These are phyloP conservation scores for Populus tomentosa DNA, from an alignment of 441 rosid species.

Conservation along the genomic window DNA sequence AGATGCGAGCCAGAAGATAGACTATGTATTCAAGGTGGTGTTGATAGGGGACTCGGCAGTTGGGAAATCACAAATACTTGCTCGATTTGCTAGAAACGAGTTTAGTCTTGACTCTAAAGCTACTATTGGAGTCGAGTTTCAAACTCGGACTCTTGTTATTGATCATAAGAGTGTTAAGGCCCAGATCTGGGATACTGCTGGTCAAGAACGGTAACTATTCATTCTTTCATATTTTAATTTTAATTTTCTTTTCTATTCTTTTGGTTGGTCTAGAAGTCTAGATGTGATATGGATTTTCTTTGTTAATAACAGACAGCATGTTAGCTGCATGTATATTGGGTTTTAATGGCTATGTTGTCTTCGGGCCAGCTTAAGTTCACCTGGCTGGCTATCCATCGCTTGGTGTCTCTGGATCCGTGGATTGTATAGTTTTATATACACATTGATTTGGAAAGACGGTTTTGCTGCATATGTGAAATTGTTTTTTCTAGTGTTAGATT, in stretches of 20 bases:
- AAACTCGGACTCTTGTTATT: constrained; percentile 45
- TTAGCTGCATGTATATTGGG: neutral
- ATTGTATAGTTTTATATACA: neutral
- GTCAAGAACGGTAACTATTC: constrained; percentile 48
- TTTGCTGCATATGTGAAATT: too few relatives aligned
- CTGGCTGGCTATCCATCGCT: neutral
- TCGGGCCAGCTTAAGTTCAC: neutral
- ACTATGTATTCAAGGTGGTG: constrained; percentile 76
- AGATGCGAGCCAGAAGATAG: constrained; percentile 66
- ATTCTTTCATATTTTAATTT: neutral
- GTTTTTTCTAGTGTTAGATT: neutral
- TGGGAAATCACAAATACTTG: constrained; percentile 52
- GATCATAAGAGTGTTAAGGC: constrained; percentile 56
- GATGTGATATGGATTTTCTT: neutral
- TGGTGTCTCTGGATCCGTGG: neutral
- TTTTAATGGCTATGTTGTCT: neutral
- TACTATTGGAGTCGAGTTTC: constrained; percentile 60
- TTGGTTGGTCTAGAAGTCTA: neutral
- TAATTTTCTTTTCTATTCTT: neutral
- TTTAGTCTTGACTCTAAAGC: constrained; percentile 53
- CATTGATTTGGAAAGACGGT: neutral
- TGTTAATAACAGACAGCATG: neutral
- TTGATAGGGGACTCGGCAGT: constrained; percentile 61
- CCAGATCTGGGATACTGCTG: constrained; percentile 72
- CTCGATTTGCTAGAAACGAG: constrained; percentile 54